Conservation (phyloP, 345 rosid genomes). For the Barbarea vulgaris region DNA sequence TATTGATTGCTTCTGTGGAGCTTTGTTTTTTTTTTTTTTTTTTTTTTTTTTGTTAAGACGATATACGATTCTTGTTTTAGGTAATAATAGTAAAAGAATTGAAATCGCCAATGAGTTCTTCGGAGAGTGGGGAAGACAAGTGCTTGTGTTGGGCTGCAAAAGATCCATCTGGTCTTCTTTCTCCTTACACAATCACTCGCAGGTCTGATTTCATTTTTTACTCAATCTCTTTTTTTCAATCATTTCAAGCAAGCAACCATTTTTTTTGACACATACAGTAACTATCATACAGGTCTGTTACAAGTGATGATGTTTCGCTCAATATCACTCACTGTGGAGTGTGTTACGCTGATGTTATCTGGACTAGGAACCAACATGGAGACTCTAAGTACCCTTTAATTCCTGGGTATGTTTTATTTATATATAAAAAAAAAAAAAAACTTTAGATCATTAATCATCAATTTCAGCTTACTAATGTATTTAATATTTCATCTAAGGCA, state of each 20-base stretch:
- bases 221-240: background rate
- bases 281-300: conserved; percentile 51
- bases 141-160: conserved; percentile 76
- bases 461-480: background rate
- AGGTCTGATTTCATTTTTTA: conserved; percentile 43
- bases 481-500: conserved; percentile 50
- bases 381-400: conserved; percentile 80
- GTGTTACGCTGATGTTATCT: conserved; percentile 81
- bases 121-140: conserved; percentile 39
- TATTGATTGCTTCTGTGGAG: background rate
- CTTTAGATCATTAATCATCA: conserved; percentile 32
- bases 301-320: conserved; percentile 68
- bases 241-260: background rate
- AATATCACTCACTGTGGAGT: conserved; percentile 88
- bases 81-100: background rate
- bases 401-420: conserved; percentile 63
- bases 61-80: background rate
- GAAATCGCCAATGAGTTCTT: conserved; percentile 42
- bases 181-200: conserved; percentile 67
- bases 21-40: background rate
- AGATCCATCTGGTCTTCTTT: conserved; percentile 67
- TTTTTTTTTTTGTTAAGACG: background rate
- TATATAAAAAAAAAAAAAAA: background rate
- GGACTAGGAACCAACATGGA: conserved; percentile 67
- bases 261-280: background rate